Conservation (phyloP, 306 rosid genomes). For the barrel medic (Medicago truncatula) region DNA sequence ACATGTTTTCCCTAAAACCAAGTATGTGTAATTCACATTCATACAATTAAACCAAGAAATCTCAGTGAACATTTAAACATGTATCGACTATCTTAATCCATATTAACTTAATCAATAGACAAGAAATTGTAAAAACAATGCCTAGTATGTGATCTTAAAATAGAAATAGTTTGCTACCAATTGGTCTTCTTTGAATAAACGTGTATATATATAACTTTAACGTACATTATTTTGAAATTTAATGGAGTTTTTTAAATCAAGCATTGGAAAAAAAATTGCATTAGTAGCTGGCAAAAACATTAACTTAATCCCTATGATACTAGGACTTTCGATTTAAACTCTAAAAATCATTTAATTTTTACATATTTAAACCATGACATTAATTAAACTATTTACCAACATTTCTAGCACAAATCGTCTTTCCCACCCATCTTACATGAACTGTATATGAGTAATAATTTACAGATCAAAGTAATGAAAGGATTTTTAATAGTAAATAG, state of each 20-base stretch:
- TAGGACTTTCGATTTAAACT: slow-evolving; percentile 37
- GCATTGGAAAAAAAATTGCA: slow-evolving; percentile 24
- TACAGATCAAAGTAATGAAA: too few species aligned
- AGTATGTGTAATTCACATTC: slow-evolving; percentile 56
- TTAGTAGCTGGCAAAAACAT: slow-evolving; percentile 53
- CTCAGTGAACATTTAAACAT: too few species aligned
- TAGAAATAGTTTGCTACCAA: neutral
- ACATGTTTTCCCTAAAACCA: slow-evolving; percentile 90
- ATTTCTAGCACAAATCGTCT: too few species aligned
- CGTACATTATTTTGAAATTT: neutral
- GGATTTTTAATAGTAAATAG: too few species aligned
- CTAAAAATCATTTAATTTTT: too few species aligned
- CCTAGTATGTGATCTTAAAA: neutral
- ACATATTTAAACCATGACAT: too few species aligned
- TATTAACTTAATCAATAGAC: neutral
- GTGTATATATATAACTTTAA: neutral
- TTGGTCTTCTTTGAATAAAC: neutral
- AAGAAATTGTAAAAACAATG: neutral
- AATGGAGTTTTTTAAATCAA: slow-evolving; percentile 10
- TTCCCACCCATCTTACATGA: too few species aligned
- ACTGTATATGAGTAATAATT: too few species aligned
- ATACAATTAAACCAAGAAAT: neutral
- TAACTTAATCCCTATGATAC: slow-evolving; percentile 49
- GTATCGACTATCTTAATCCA: neutral
- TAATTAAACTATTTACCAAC: too few species aligned